These are phyloP conservation scores for Monosporascus sp. DNA, from an alignment of 2,329 filamentous ascomycete species.

Conservation along the genomic window DNA sequence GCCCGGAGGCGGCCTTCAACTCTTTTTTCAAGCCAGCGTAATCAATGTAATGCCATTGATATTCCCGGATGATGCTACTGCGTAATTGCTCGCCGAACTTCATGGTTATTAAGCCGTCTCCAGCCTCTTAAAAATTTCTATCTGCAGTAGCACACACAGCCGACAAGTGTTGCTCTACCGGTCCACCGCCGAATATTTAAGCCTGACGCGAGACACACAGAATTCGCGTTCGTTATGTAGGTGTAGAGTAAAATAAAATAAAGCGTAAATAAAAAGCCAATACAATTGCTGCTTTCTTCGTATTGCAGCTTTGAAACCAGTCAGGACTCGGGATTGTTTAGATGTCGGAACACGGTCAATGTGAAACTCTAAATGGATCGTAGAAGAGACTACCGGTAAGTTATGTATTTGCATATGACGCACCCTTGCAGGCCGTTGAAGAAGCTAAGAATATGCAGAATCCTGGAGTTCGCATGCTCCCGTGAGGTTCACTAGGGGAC, in stretches of 20 bases:
- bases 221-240: constrained; percentile 1
- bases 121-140: constrained; percentile 17
- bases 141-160: neutral
- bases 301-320: no score
- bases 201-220: no score
- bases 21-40: constrained; percentile 90
- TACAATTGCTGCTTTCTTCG: no score
- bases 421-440: neutral
- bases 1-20: constrained; percentile 68
- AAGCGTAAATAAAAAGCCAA: no score
- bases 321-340: no score
- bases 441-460: neutral
- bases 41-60: constrained; percentile 97
- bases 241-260: constrained; percentile 5
- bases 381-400: neutral
- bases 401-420: neutral
- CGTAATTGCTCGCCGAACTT: constrained; percentile 96
- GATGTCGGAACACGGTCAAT: no score
- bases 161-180: neutral
- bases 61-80: constrained; percentile 93
- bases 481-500: neutral
- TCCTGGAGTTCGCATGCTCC: neutral
- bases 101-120: constrained; percentile 56
- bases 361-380: neutral
- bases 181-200: no score